Percentiles rank a stretch among this genome's conserved stretches.
These are phyloP conservation scores for Rhodotorula sp. DNA, from an alignment of 1,284 basidiomycete species.

Conservation along the genomic window DNA sequence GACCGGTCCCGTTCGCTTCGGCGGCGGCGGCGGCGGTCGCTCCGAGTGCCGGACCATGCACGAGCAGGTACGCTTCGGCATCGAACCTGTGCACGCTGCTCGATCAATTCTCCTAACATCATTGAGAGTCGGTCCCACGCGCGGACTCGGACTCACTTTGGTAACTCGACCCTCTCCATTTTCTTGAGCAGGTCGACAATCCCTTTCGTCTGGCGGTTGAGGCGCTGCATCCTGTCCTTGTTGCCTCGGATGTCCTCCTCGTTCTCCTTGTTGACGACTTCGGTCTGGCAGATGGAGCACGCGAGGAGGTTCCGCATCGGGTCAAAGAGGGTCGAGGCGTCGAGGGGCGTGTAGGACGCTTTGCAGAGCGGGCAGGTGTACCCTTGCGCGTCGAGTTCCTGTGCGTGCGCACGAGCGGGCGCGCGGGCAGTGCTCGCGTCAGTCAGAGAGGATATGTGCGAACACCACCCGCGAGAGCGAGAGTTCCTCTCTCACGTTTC, in stretches of 20 bases:
- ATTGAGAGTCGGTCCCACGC: too few relatives aligned
- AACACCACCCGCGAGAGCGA: not conserved
- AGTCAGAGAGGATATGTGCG: not conserved
- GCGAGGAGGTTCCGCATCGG: conserved; percentile 60
- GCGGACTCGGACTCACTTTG: conserved; percentile 60
- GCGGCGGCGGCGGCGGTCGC: conserved; percentile 30
- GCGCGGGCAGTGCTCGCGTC: not conserved
- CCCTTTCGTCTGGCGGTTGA: conserved; percentile 85
- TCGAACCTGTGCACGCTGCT: conserved; percentile 62
- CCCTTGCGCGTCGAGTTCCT: conserved; percentile 94
- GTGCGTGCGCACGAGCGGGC: not conserved
- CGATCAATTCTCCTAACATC: too few relatives aligned
- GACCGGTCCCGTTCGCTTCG: conserved; percentile 51
- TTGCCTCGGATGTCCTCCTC: conserved; percentile 76
- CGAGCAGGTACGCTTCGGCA: conserved; percentile 66
- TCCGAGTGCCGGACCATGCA: conserved; percentile 43
- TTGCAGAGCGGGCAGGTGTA: conserved; percentile 90
- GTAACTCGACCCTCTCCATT: conserved; percentile 81
- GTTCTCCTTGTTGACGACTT: conserved; percentile 88
- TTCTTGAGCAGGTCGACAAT: conserved; percentile 82
- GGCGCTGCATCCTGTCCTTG: conserved; percentile 91
- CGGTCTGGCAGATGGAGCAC: conserved; percentile 65
- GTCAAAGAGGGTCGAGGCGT: conserved; percentile 78
- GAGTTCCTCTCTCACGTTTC: too few relatives aligned
- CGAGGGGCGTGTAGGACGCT: conserved; percentile 78